These are phyloP conservation scores for Uronychia binucleata DNA, from an alignment of 73 alveolate species.

Conservation along the genomic window DNA sequence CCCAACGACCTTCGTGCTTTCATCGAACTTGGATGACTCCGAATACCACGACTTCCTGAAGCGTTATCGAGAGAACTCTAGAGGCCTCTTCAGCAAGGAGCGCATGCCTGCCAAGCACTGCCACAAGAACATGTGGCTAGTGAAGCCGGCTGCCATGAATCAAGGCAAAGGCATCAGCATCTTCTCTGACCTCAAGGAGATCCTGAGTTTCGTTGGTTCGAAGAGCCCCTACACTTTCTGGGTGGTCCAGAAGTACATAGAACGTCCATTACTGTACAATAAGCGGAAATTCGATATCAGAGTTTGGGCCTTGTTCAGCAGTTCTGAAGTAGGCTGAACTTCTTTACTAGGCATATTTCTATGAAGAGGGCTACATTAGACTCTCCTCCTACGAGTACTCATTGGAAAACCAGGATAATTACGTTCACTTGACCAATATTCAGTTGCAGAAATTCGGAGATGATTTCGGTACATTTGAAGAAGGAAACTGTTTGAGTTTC, in stretches of 20 bases:
- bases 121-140: slow-evolving; percentile 82
- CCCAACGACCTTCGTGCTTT: slow-evolving; percentile 62
- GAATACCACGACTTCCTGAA: slow-evolving; percentile 43
- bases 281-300: slow-evolving; percentile 74
- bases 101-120: slow-evolving; percentile 80
- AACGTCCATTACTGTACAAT: slow-evolving; percentile 60
- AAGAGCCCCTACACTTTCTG: slow-evolving; percentile 22
- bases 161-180: slow-evolving; percentile 52
- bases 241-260: slow-evolving; percentile 77
- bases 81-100: slow-evolving; percentile 53
- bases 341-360: too few species aligned
- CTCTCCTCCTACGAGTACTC: slow-evolving; percentile 61
- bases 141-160: slow-evolving; percentile 75
- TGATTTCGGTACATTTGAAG: slow-evolving; percentile 66
- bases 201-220: background rate
- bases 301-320: slow-evolving; percentile 65
- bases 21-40: slow-evolving; percentile 25
- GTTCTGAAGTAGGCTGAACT: too few species aligned
- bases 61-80: slow-evolving; percentile 51
- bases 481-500: slow-evolving; percentile 78
- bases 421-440: slow-evolving; percentile 76
- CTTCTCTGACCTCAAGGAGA: slow-evolving; percentile 14
- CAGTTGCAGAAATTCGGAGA: slow-evolving; percentile 72
- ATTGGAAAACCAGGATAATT: slow-evolving; percentile 47
- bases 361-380: slow-evolving; percentile 74